Conservation (phyloP, 768 basidiomycete species). For the Agrocybe chaxingu region DNA sequence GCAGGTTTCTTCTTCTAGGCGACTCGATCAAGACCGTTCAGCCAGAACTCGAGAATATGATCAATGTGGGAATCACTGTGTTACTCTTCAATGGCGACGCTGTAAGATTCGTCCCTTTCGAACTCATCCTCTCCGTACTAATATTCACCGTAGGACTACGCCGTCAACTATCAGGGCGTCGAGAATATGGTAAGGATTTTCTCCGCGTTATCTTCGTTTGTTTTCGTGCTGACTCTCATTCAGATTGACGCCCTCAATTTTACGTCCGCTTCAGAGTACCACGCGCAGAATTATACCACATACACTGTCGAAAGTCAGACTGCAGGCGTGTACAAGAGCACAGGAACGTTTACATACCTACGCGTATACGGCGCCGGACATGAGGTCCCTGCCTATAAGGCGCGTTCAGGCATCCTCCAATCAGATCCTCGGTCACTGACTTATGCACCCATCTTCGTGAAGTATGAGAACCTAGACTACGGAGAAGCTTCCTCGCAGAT, state of each 20-base stretch:
- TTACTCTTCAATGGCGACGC: constrained; percentile 54
- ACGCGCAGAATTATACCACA: constrained; percentile 36
- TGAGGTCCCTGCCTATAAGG: constrained; percentile 41
- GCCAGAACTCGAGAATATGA: constrained; percentile 51
- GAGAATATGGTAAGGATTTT: constrained; percentile 47
- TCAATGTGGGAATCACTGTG: constrained; percentile 45
- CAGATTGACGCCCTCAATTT: constrained; percentile 48
- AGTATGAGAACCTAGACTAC: constrained; percentile 26
- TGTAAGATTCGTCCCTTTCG: constrained; percentile 24
- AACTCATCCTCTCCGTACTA: not conserved
- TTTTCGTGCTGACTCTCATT: not conserved
- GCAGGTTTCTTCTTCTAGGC: constrained; percentile 20
- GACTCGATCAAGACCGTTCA: constrained; percentile 58
- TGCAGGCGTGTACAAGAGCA: constrained; percentile 52
- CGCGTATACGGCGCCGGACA: constrained; percentile 44
- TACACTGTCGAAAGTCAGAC: constrained; percentile 45
- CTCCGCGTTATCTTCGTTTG: not conserved
- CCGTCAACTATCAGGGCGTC: constrained; percentile 53
- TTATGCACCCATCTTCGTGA: not conserved
- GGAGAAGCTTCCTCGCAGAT: constrained; percentile 39
- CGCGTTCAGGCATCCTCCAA: constrained; percentile 6
- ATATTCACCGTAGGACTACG: constrained; percentile 38
- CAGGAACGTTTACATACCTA: constrained; percentile 52
- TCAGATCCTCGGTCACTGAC: not conserved
- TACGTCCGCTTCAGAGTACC: constrained; percentile 36